Percentiles rank a stretch among this genome's conserved stretches.
Evolutionary conservation across 1,284 basidiomycete species (phyloP).

Genomic region (Ustilago hordei): DNA sequence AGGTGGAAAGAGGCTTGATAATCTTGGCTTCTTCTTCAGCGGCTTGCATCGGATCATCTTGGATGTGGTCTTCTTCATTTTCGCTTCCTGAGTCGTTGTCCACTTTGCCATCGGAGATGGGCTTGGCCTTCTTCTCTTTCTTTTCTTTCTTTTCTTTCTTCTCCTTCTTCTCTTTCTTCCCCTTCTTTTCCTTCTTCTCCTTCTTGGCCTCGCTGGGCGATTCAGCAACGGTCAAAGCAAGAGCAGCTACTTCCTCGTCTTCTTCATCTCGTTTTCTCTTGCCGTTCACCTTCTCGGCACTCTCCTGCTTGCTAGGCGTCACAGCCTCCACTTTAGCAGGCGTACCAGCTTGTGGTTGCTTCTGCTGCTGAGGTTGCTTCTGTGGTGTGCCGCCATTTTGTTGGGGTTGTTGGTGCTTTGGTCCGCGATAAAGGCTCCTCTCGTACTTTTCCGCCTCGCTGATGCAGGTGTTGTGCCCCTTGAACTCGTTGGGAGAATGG

Average conservation of each 20-base stretch:
- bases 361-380: constrained; percentile 22
- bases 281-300: constrained; percentile 16
- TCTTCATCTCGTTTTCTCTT: constrained; percentile 39
- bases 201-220: constrained; percentile 21
- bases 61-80: constrained; percentile 38
- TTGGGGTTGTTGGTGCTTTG: constrained; percentile 30
- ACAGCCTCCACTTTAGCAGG: constrained; percentile 5
- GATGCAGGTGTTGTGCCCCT: constrained; percentile 67
- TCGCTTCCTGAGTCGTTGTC: constrained; percentile 10
- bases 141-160: constrained; percentile 68
- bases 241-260: constrained; percentile 1
- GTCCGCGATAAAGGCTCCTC: constrained; percentile 51
- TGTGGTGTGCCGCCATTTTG: constrained; percentile 21
- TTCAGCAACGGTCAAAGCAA: background rate
- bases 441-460: constrained; percentile 69
- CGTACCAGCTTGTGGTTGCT: background rate
- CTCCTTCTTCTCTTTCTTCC: constrained; percentile 25
- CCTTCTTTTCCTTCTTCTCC: constrained; percentile 34
- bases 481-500: constrained; percentile 62
- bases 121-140: background rate
- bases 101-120: constrained; percentile 4
- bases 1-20: constrained; percentile 50
- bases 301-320: constrained; percentile 20
- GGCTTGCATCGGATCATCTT: constrained; percentile 47
- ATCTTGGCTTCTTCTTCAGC: constrained; percentile 37